Percentiles rank a stretch among this genome's conserved stretches.
These are phyloP conservation scores for Oxalis stricta DNA, from an alignment of 441 rosid species.

Conservation along the genomic window DNA sequence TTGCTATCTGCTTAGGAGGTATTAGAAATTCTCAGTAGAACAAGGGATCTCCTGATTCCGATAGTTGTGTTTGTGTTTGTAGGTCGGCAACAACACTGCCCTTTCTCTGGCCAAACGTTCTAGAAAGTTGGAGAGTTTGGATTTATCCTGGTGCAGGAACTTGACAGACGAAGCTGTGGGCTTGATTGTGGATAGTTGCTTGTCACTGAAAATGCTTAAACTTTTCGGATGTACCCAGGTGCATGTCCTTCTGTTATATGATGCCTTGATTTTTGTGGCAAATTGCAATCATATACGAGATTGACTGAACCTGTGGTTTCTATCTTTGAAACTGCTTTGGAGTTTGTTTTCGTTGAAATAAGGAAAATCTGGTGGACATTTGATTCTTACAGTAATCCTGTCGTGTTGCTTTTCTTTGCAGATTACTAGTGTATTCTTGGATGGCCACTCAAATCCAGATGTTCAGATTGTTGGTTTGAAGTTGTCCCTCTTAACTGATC, in stretches of 20 bases:
- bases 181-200: slow-evolving; percentile 74
- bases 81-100: slow-evolving; percentile 68
- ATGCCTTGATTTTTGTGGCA: too few relatives aligned
- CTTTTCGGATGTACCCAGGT: slow-evolving; percentile 93
- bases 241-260: not conserved
- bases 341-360: not conserved
- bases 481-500: slow-evolving; percentile 28
- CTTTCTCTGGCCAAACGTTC: slow-evolving; percentile 45
- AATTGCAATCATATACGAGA: not conserved
- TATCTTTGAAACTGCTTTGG: too few relatives aligned
- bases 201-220: slow-evolving; percentile 47
- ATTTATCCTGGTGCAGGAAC: slow-evolving; percentile 75
- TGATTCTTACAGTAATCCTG: not conserved
- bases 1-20: too few relatives aligned
- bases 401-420: slow-evolving; percentile 9
- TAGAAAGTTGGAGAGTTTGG: slow-evolving; percentile 40
- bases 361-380: not conserved
- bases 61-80: slow-evolving; percentile 4
- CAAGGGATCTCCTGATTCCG: not conserved
- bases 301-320: not conserved
- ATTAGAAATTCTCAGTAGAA: too few relatives aligned
- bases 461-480: slow-evolving; percentile 40
- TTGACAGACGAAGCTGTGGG: slow-evolving; percentile 56
- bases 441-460: slow-evolving; percentile 41
- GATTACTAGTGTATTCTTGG: slow-evolving; percentile 37